Percentiles rank a stretch among this genome's conserved stretches.
These are phyloP conservation scores for Scheffersomyces stambukii DNA, from an alignment of 1,139 yeast species.

Conservation along the genomic window DNA sequence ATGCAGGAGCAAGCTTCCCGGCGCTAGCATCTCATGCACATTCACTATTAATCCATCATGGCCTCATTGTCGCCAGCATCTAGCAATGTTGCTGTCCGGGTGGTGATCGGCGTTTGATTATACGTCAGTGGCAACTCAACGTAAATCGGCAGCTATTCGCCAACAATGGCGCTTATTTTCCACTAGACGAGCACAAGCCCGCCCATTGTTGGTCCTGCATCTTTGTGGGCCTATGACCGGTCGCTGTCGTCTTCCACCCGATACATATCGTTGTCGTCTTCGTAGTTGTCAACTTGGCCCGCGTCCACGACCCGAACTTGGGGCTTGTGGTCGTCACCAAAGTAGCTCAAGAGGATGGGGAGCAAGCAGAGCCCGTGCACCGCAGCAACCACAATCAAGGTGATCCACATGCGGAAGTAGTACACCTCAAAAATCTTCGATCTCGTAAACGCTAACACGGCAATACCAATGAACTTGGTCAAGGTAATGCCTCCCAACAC, in stretches of 20 bases:
- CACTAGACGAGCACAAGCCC: no score
- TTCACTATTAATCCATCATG: no score
- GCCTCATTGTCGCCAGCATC: no score
- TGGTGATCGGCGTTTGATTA: no score
- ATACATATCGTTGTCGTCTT: conserved; percentile 3
- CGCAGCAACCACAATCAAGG: conserved; percentile 72
- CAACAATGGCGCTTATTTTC: no score
- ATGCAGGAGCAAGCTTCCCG: no score
- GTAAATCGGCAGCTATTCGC: no score
- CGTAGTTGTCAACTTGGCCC: conserved; percentile 6
- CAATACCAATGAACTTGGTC: conserved; percentile 85
- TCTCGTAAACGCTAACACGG: conserved; percentile 78
- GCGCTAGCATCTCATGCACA: no score
- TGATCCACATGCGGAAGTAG: conserved; percentile 95
- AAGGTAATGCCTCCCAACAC: conserved; percentile 86
- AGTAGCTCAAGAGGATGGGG: conserved; percentile 65
- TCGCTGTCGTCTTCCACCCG: not conserved
- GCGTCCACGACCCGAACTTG: conserved; percentile 4
- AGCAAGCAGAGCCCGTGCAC: conserved; percentile 72
- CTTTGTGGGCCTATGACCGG: no score
- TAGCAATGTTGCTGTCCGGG: no score
- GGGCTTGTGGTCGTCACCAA: conserved; percentile 46
- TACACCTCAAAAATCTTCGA: conserved; percentile 87
- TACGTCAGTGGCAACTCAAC: no score
- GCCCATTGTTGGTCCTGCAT: no score